Percentiles rank a stretch among this genome's conserved stretches.
Conservation (phyloP, 768 basidiomycete genomes). For the Boletus eberwhitei region DNA sequence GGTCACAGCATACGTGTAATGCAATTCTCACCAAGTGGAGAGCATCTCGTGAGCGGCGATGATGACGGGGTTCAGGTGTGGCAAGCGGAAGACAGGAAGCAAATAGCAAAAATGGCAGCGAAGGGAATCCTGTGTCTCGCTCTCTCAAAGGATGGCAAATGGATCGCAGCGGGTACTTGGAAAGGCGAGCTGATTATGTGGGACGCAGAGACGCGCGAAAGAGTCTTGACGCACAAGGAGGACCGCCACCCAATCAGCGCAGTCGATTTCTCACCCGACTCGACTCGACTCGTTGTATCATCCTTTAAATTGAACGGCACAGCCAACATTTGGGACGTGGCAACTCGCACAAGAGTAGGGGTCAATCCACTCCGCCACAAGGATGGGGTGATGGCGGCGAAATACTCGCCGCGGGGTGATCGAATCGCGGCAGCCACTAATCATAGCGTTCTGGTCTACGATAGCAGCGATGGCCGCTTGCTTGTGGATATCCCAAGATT, state of each 20-base stretch:
- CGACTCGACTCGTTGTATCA: not conserved
- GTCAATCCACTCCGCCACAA: not conserved
- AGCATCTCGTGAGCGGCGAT: not conserved
- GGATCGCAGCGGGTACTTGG: constrained; percentile 1
- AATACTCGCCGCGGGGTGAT: not conserved
- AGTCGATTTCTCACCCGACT: not conserved
- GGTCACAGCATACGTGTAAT: too few relatives aligned
- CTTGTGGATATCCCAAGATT: not conserved
- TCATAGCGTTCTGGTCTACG: not conserved
- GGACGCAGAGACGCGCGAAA: not conserved
- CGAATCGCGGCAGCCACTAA: not conserved
- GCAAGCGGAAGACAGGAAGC: not conserved
- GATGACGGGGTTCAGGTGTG: not conserved
- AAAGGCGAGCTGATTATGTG: not conserved
- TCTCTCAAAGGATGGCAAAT: not conserved
- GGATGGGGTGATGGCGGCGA: not conserved
- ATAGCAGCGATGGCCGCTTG: not conserved
- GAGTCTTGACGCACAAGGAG: not conserved
- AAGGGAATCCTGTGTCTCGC: not conserved
- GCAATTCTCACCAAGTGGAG: not conserved
- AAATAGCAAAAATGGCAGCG: not conserved
- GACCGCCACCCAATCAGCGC: not conserved
- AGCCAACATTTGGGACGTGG: too few relatives aligned
- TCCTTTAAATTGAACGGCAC: too few relatives aligned
- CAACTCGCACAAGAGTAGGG: not conserved